Percentiles rank a stretch among this genome's conserved stretches.
Evolutionary conservation across 2,329 filamentous ascomycete species (phyloP).

Genomic region (Epichloe aotearoae): DNA sequence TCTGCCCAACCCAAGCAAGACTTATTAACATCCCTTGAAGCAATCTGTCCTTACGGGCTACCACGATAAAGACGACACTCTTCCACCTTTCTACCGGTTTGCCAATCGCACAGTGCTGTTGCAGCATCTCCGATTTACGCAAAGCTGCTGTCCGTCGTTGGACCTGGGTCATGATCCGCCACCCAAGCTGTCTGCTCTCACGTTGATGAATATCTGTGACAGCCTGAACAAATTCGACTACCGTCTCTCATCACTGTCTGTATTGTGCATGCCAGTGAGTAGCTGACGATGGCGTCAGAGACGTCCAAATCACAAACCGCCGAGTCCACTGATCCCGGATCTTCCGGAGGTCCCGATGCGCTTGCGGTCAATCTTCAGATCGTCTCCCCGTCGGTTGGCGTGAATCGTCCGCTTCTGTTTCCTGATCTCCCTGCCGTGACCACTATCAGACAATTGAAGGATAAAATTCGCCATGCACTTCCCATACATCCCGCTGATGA

Average conservation of each 20-base stretch:
- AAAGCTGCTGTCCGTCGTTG: not conserved
- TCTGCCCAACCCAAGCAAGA: not conserved
- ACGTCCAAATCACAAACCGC: conserved; percentile 14
- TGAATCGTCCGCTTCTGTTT: conserved; percentile 37
- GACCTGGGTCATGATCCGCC: not conserved
- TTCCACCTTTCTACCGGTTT: too few species aligned
- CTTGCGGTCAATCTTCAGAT: conserved; percentile 42
- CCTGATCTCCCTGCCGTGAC: conserved; percentile 33
- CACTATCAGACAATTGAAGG: conserved; percentile 44
- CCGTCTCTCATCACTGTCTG: not conserved
- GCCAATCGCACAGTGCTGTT: not conserved
- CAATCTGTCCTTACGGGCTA: not conserved
- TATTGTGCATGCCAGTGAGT: not conserved
- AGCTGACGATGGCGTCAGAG: conserved; percentile 26
- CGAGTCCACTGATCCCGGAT: conserved; percentile 11
- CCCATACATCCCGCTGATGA: conserved; percentile 37
- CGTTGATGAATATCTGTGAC: not conserved
- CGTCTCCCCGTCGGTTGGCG: conserved; percentile 43
- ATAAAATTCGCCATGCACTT: conserved; percentile 40
- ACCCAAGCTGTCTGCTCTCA: not conserved
- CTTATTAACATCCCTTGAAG: not conserved
- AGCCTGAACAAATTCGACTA: not conserved
- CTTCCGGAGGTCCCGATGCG: conserved; percentile 15
- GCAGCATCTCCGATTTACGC: not conserved
- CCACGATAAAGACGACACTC: not conserved